Percentiles rank a stretch among this genome's conserved stretches.
These are phyloP conservation scores for Cucumis sativus DNA, from an alignment of 306 rosid species.

Conservation along the genomic window Cucumber_9930_V3 NC_026656.2:3932501-3933000, in stretches of 20 bases:
- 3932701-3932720: slow-evolving; percentile 11
- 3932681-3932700: slow-evolving; percentile 40
- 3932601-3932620: slow-evolving; percentile 90
- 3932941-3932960: slow-evolving; percentile 18
- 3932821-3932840: slow-evolving; percentile 77
- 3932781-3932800: slow-evolving; percentile 45
- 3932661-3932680: slow-evolving; percentile 86
- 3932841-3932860: slow-evolving; percentile 73
- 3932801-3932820: slow-evolving; percentile 31
- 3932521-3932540: slow-evolving; percentile 64
- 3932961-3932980: neutral
- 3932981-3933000: neutral
- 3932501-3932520: slow-evolving; percentile 98
- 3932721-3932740: slow-evolving; percentile 21
- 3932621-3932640: slow-evolving; percentile 84
- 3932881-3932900: slow-evolving; percentile 65
- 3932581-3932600: slow-evolving; percentile 98
- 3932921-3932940: slow-evolving; percentile 80
- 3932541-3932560: slow-evolving; percentile 74
- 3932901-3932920: slow-evolving; percentile 84
- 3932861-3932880: slow-evolving; percentile 66
- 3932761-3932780: slow-evolving; percentile 36
- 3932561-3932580: slow-evolving; percentile 87
- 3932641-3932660: slow-evolving; percentile 83
- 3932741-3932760: slow-evolving; percentile 13